Evolutionary conservation across 2,329 filamentous ascomycete genomes (phyloP), one percentile per base, ranked within the genome.

Genomic region (Paracoccidioides lutzii): DNA sequence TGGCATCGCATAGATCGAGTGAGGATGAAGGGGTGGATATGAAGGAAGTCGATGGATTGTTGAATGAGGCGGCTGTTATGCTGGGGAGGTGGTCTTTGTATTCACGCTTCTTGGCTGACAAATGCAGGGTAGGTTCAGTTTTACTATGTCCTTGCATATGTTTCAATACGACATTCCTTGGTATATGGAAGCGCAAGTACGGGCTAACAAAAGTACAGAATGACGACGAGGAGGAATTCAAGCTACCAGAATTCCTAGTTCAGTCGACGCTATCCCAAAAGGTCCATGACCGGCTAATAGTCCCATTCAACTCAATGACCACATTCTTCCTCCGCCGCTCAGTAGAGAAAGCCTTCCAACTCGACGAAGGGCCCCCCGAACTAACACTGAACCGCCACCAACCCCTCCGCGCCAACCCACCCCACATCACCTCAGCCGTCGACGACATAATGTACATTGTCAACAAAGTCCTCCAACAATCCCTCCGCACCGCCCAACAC

Each of bases 401-500:
- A 65, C 77, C 85, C 3, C 76, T 95, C 45, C 82, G 85, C 53
- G 81, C 84, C 57, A 89, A 90, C 63, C 81, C 89, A 2, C 93
- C 93, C 0, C 94, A 88, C 66, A 95, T 98, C 64, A 91, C 93
- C 45, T 90, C 90, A 1, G 90, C 91, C 0, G 90, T 98, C 7
- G 93, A 98, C 74, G 93, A 96, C 73, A 90, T 97, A 66, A 97
- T 98, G 91, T 98, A 97, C 72, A 96, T 98, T 63, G 88, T 95
- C 67, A 95, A 94, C 67, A 85, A 91, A 52, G 87, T 97, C 38
- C 78, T 97, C 6, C 86, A 94, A 60, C 85, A 91, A 61, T 87
- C 89, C 0, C 76, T 97, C 28, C 85, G 88, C 0, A 97, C 94
- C 0, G 88, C 87, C 2, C 90, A 96, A 67, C 78, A 84, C 61